Conservation (phyloP, 2,329 filamentous ascomycete species). For the Cladosporium sphaerospermum region DNA sequence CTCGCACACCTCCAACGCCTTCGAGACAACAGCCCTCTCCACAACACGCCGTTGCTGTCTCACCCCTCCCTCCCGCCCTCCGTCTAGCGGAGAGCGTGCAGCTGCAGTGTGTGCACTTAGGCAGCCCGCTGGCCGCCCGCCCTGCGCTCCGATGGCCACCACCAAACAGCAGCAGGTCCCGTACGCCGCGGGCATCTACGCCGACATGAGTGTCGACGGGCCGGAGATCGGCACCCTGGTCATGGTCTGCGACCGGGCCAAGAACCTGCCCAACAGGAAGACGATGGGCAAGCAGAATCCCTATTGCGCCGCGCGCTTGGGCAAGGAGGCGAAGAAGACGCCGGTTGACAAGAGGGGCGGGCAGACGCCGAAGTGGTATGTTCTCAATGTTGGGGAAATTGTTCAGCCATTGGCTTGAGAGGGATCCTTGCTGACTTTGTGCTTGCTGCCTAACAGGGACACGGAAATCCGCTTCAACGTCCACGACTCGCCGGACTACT, state of each 20-base stretch:
- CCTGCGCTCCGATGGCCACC: conserved; percentile 29
- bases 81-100: not conserved
- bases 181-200: conserved; percentile 86
- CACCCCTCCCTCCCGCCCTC: not conserved
- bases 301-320: conserved; percentile 87
- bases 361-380: conserved; percentile 91
- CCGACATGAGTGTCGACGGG: conserved; percentile 88
- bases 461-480: conserved; percentile 94
- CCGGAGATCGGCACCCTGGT: conserved; percentile 91
- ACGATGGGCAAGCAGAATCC: conserved; percentile 98
- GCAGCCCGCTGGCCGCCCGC: not conserved
- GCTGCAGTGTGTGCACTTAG: conserved; percentile 9
- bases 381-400: conserved; percentile 10
- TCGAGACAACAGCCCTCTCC: not conserved
- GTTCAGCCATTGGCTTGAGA: conserved; percentile 13
- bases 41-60: conserved; percentile 4
- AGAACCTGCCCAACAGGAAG: conserved; percentile 94
- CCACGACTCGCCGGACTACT: conserved; percentile 94
- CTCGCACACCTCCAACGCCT: not conserved
- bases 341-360: conserved; percentile 88
- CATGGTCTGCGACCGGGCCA: conserved; percentile 84
- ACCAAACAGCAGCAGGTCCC: conserved; percentile 34
- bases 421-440: not conserved
- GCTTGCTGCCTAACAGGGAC: conserved; percentile 59
- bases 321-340: conserved; percentile 97